Evolutionary conservation across 495 filamentous ascomycete genomes (phyloP), one percentile per base, ranked within the genome.

Genomic region (Filosporella fistucella): DNA sequence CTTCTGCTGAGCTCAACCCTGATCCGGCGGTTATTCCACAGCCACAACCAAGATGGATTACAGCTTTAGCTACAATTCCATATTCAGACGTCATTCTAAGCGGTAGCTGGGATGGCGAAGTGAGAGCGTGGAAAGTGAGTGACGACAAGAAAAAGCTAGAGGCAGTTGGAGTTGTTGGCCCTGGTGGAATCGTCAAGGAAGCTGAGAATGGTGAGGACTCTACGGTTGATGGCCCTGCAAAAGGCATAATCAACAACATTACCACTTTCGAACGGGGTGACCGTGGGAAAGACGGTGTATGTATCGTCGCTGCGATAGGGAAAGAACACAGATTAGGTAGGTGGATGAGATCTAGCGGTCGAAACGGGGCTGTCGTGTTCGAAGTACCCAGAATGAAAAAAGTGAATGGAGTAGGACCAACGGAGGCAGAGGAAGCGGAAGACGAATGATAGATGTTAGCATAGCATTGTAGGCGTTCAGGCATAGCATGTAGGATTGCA

Each of bases 101-200:
- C 50, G 93, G 91, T 13, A 94, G 88, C 62, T 97, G 91, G 89
- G 93, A 98, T 66, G 93, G 93, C 1, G 78, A 72, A 56, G 75
- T 97, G 13, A 75, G 91, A 22, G 84, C 81, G n/a, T 98, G 90
- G 89, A 77, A 69, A 47, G 70, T 96, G 33, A 85, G 82, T 29
- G 75, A 85, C 17, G 90, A 96, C 54, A 95, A 94, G 65, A 81
- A 77, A 63, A 82, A 75, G 39, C 77, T 98, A 25, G 80, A 89
- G 56, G 63, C 75, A 3, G 60, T 90, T 2, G 90, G 89, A 1
- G 68, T 77, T 4, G 61, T 96, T 9, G 86, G 84, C 3, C 58
- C 55, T 26, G n/a, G 32, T 18, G 29, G 36, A 7, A 24, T 7
- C 9, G 23, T 21, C 3, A 5, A n/a, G 5, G n/a, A 20, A 40